Evolutionary conservation across 345 rosid genomes (phyloP), one percentile per base, ranked within the genome.

Genomic region (Bruguiera gymnorhiza): DNA sequence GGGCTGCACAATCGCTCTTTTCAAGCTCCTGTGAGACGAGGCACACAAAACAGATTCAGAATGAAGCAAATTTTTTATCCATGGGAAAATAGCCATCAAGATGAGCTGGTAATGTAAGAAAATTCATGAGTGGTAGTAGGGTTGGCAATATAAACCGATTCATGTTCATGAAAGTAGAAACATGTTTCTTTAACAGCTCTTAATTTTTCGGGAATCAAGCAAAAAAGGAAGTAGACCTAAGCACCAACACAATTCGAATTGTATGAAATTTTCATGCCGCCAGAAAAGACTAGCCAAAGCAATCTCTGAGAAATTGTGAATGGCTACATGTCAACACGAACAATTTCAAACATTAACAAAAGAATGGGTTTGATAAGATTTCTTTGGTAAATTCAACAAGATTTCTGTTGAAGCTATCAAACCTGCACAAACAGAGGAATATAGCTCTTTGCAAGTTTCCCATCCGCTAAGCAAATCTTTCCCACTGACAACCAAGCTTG

Each of bases 401-500:
- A 62, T 24, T 53, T 59, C 67, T 50, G 36, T 67, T 64, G 29
- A 30, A 67, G 65, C 27, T 53, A 66, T 52, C 72, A 46, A 70
- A 89, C 98, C 97, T 94, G 93, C 71, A 93, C 90, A 84, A 94
- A 94, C 74, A 91, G 80, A 62, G 93, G 97, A 79, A 91, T 89
- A 65, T 91, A 88, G 48, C 86, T 74, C 81, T 94, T 94, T 21
- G 96, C 98, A 74, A 89, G 93, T 75, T 89, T 89, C 73, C 84
- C 96, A 62, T 84, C 97, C 6, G 90, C 93, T 53, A 91, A 84
- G 84, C 97, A 94, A 62, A 91, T 80, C 81, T 94, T 94, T 72
- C 95, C 97, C 97, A 94, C 84, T 39, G 96, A 83, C 78, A 91
- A 73, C 98, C 98, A 91, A 46, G 92, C 89, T 78, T 87, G 97